A percentile compares a stretch with the other conserved stretches of the same genome.
These are phyloP conservation scores for Ascochyta koolunga DNA, from an alignment of 2,329 filamentous ascomycete genomes.

Conservation along the genomic window DNA sequence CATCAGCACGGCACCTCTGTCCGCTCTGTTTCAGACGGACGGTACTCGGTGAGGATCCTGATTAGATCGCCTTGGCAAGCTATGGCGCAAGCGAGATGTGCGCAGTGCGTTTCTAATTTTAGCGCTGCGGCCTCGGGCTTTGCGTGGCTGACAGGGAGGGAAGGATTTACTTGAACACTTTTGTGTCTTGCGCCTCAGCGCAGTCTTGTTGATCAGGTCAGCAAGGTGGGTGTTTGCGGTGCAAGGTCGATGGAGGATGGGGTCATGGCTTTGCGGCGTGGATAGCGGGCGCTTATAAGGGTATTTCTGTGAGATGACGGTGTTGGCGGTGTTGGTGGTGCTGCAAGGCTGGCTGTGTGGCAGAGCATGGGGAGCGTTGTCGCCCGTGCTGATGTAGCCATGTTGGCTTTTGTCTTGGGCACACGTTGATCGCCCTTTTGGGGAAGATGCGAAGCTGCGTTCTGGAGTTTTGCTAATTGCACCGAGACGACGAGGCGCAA, in stretches of 20 bases:
- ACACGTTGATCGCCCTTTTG: conserved; percentile 4
- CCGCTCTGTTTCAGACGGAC: background rate
- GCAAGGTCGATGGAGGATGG: too few species aligned
- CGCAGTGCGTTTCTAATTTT: background rate
- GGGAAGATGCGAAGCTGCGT: conserved; percentile 1
- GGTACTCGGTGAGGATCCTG: conserved; percentile 6
- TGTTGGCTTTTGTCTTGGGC: conserved; percentile 5
- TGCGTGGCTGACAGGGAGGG: too few species aligned
- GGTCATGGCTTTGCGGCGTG: too few species aligned
- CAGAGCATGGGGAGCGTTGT: conserved; percentile 1
- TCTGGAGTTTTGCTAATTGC: background rate
- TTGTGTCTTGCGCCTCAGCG: conserved; percentile 11
- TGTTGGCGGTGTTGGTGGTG: background rate
- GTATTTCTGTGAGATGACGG: too few species aligned
- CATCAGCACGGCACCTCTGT: too few species aligned
- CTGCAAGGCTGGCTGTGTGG: conserved; percentile 3
- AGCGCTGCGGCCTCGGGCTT: background rate
- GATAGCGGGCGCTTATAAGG: too few species aligned
- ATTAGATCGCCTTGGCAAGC: conserved; percentile 16
- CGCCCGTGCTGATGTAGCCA: conserved; percentile 10
- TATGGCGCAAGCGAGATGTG: conserved; percentile 6
- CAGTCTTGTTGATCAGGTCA: too few species aligned
- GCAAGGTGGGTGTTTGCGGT: too few species aligned
- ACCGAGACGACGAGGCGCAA: background rate
- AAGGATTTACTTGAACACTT: too few species aligned